Evolutionary conservation across 352 stramenopile species (phyloP).

Genomic region (Pythium utonaiense): DNA sequence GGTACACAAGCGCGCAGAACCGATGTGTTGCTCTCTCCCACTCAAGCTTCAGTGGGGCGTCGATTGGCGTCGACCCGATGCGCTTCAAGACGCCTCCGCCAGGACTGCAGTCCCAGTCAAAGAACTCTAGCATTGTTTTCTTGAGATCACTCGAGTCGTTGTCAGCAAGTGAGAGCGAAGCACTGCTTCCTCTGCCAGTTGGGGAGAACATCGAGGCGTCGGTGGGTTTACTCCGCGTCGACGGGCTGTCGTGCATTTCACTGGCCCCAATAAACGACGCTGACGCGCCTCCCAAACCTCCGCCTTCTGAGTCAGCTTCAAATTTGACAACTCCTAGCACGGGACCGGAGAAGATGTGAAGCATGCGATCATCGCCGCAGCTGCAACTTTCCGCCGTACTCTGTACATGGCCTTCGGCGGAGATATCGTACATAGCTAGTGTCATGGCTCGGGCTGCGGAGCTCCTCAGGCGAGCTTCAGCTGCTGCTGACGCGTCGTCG

Average conservation of each 20-base stretch:
- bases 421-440: constrained; percentile 34
- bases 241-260: constrained; percentile 32
- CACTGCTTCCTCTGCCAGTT: constrained; percentile 27
- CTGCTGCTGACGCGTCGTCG: constrained; percentile 23
- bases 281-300: constrained; percentile 9
- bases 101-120: constrained; percentile 42
- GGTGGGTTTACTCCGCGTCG: constrained; percentile 40
- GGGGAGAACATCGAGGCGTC: constrained; percentile 50
- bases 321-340: constrained; percentile 64
- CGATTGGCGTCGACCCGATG: constrained; percentile 27
- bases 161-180: constrained; percentile 19
- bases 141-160: constrained; percentile 40
- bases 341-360: constrained; percentile 70
- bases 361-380: constrained; percentile 47
- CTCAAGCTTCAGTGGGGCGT: constrained; percentile 57
- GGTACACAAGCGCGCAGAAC: constrained; percentile 62
- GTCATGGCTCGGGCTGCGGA: constrained; percentile 38
- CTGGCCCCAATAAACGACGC: constrained; percentile 24
- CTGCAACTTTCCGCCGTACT: constrained; percentile 51
- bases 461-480: constrained; percentile 34
- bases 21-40: constrained; percentile 49
- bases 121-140: constrained; percentile 69
- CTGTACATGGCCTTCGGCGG: constrained; percentile 37
- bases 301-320: constrained; percentile 26
- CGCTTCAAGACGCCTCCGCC: constrained; percentile 19